Evolutionary conservation across 371 early-diverging fungal species (phyloP), one percentile per base, ranked within the genome.

Genomic region (Zychaea mexicana): DNA sequence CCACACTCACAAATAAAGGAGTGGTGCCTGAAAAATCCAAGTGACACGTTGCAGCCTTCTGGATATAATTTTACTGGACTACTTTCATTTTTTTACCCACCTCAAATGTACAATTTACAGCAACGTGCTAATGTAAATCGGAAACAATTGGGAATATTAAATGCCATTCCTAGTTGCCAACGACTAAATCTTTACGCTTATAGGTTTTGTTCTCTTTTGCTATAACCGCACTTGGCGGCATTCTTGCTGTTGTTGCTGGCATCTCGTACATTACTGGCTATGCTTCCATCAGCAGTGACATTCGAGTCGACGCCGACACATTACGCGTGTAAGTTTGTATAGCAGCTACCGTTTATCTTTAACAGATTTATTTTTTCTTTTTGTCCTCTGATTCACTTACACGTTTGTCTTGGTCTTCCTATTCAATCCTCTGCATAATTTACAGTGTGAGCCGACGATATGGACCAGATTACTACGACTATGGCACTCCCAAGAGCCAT

Each of bases 171-270:
- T 19, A 49, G 24, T n/a, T n/a, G n/a, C n/a, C 56, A 21, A 8
- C 27, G n/a, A 42, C 15, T 26, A 60, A 24, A 21, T 27, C 22
- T 19, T 26, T 6, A 30, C 31, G 2, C 47, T 39, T 55, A 19
- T 65, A 78, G 78, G 69, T 88, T 36, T 79, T 90, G 5, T 73
- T 88, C 60, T 90, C 93, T 3, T 88, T 88, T 81, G 84, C 89
- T 39, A 64, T 89, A 57, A 85, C 88, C 22, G 89, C 88, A 26
- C 52, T 87, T 46, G 85, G 85, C 64, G 68, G 78, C 58, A 82
- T 90, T 12, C 78, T 89, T 19, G 88, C 79, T 24, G 73, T 85
- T 54, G 77, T 84, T 31, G 86, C 88, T 6, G 52, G 76, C 22
- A 74, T 85, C 46, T 72, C 75, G 21, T 67, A 56, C 52, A 70